Base-by-base conservation (phyloP, 2,329 filamentous ascomycete genomes). In the Fusarium siculi region DNA sequence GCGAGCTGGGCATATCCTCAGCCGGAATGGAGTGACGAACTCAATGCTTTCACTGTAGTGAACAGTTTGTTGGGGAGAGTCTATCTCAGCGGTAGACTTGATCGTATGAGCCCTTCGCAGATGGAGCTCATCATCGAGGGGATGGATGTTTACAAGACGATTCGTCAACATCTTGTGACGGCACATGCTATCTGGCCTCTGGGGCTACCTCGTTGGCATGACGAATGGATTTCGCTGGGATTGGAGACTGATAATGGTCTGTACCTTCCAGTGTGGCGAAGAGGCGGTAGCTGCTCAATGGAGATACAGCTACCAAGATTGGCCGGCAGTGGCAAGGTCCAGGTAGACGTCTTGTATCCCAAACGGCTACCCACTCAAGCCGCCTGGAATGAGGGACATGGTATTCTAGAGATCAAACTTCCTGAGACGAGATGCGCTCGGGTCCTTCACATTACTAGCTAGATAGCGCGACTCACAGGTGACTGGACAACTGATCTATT, bases 1-100 rank as follows among this genome's bases (percentile, higher is more conserved):
- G 81, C 79, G 1, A 74, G 72, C 7, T 83, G 81, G 81, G 79
- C 78, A 10, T 83, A 83, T 63, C 81, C 81, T 1, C 80, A 83
- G 58, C 66, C 74, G 0, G 72, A 70, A 5, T 82, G 80, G 80
- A 66, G 68, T 14, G 80, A 81, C 23, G 81, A 82, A 66, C 76
- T 66, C 3, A 83, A 82, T 57, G 80, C 78, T 0, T 46, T 82
- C 30, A 81, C 80, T 0, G 79, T 83, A 4, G 74, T 81, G 12
- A 83, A 82, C 40, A 78, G 77, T 40, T 55, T 82, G 1, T 73
- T 82, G 1, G 81, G 80, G 0, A 75, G 80, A 0, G 61, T 81
- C 0, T 78, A 82, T 62, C 73, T 82, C 8, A 50, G 30, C 2
- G 47, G 47, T 23, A 34, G 47, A 15, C 11, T 69, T 5, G 54